Evolutionary conservation across 257 asterid genomes (phyloP).

Genomic region (Solanum gandarillasii): DNA sequence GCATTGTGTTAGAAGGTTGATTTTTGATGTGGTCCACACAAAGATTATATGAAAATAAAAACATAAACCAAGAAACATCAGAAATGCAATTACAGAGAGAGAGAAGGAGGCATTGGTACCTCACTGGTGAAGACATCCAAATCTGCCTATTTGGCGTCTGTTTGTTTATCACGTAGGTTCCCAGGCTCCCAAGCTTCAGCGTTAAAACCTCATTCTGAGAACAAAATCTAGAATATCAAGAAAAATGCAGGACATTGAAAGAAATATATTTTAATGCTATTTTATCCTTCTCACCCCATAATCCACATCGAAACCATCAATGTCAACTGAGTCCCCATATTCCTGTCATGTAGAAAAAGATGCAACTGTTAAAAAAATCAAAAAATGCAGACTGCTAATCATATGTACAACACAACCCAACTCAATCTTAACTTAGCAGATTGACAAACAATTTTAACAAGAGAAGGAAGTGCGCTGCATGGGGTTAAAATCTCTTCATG

Average conservation of each 20-base stretch:
- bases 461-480: not conserved
- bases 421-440: not conserved
- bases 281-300: slow-evolving; percentile 58
- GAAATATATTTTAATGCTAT: not conserved
- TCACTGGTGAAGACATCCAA: slow-evolving; percentile 97
- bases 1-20: not conserved
- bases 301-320: slow-evolving; percentile 76
- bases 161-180: slow-evolving; percentile 92
- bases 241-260: not conserved
- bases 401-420: not conserved
- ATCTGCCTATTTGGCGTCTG: slow-evolving; percentile 90
- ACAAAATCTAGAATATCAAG: slow-evolving; percentile 5
- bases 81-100: not conserved
- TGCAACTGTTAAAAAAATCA: not conserved
- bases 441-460: not conserved
- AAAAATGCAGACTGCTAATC: not conserved
- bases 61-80: not conserved
- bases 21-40: not conserved
- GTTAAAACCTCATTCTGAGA: slow-evolving; percentile 85
- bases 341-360: slow-evolving; percentile 31
- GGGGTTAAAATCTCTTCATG: not conserved
- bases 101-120: slow-evolving; percentile 25
- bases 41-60: not conserved
- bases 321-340: slow-evolving; percentile 73
- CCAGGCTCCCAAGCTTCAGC: slow-evolving; percentile 71